Conservation (phyloP, 257 asterid species). For the Fraxinus pennsylvanica region DNA sequence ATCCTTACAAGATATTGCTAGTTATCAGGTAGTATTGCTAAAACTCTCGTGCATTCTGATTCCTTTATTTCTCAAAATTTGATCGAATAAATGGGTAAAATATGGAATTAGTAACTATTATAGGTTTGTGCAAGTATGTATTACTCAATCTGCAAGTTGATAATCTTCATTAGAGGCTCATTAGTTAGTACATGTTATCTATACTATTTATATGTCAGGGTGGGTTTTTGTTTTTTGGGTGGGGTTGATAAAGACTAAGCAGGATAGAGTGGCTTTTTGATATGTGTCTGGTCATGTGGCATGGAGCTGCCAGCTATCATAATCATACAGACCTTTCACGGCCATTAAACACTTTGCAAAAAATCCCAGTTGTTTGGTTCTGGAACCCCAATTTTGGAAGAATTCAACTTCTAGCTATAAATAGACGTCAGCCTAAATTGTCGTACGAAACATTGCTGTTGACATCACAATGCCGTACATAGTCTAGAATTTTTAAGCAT, state of each 20-base stretch:
- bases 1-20: constrained; percentile 70
- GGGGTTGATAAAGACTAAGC: no score
- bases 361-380: not conserved
- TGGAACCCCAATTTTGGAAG: not conserved
- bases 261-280: no score
- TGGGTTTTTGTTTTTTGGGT: not conserved
- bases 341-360: no score
- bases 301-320: no score
- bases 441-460: not conserved
- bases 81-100: not conserved
- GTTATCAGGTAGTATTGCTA: constrained; percentile 68
- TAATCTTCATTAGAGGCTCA: not conserved
- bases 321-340: no score
- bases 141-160: not conserved
- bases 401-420: not conserved
- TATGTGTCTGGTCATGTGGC: no score
- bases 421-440: not conserved
- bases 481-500: not conserved
- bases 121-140: not conserved
- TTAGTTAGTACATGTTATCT: no score
- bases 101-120: not conserved
- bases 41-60: not conserved
- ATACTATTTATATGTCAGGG: not conserved
- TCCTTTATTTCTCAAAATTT: not conserved
- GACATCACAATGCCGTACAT: not conserved